Evolutionary conservation across 1,284 basidiomycete species (phyloP).

Genomic region (Trichosporon sp.): DNA sequence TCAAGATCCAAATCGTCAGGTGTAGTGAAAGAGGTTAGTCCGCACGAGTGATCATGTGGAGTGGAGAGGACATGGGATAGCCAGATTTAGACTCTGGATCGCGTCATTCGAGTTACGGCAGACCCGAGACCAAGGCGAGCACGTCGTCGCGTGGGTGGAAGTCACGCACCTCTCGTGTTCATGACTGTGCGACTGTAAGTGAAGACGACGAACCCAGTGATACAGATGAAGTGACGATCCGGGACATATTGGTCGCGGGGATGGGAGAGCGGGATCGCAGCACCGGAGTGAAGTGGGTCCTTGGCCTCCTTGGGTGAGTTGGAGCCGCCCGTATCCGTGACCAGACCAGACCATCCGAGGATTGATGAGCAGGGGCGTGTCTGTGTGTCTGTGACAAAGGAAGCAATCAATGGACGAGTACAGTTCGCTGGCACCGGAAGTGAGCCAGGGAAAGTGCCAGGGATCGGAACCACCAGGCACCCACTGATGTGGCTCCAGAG

Average conservation of each 20-base stretch:
- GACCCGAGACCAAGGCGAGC: background rate
- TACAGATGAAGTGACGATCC: background rate
- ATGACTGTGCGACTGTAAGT: too few species aligned
- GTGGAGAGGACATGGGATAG: background rate
- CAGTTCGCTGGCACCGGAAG: background rate
- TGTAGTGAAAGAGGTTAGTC: background rate
- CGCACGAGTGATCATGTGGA: background rate
- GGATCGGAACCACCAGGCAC: background rate
- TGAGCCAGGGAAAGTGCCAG: background rate
- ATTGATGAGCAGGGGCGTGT: too few species aligned
- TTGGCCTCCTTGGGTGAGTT: too few species aligned
- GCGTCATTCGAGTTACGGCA: background rate
- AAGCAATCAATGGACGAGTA: background rate
- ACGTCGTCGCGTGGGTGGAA: too few species aligned
- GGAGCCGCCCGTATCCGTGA: too few species aligned
- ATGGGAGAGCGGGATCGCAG: background rate
- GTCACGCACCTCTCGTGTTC: too few species aligned
- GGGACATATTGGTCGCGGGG: too few species aligned
- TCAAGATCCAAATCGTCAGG: too few species aligned
- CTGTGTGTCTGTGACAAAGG: background rate
- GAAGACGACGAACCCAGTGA: too few species aligned
- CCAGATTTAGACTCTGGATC: background rate
- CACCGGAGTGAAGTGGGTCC: background rate
- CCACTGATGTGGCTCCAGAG: background rate
- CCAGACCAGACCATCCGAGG: background rate